phyloP scores from a whole-genome alignment of 2,329 filamentous ascomycete species.

The Esteya vermicola region DNA sequence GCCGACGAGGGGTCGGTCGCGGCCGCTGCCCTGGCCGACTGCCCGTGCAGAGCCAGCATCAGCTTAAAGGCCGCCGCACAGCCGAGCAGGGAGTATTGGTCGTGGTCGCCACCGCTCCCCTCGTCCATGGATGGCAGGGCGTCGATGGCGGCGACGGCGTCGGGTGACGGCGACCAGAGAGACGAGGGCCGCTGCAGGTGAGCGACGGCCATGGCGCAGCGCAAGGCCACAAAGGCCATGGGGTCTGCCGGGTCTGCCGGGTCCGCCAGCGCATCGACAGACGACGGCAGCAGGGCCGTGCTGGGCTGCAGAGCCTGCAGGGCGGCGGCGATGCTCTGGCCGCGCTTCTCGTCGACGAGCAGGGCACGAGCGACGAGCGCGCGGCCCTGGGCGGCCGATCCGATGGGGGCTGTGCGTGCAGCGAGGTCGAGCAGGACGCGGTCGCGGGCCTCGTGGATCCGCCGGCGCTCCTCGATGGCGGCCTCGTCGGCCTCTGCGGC shows the following conservation, averaged over 20 bases:
- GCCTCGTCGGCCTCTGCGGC: constrained; percentile 19
- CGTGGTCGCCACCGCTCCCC: constrained; percentile 19
- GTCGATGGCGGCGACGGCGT: constrained; percentile 16
- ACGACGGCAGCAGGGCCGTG: no score
- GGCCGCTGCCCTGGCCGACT: constrained; percentile 31
- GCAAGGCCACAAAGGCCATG: constrained; percentile 39
- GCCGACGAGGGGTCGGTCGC: no score
- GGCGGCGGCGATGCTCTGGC: constrained; percentile 40
- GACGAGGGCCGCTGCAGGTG: constrained; percentile 33
- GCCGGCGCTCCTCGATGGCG: no score
- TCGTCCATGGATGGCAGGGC: constrained; percentile 32
- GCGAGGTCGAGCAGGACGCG: constrained; percentile 62
- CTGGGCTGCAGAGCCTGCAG: constrained; percentile 34
- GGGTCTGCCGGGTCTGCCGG: constrained; percentile 17
- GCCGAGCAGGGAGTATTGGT: constrained; percentile 36
- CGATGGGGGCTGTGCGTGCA: constrained; percentile 59
- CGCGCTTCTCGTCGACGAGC: constrained; percentile 37
- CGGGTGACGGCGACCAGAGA: no score
- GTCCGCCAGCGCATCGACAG: constrained; percentile 23
- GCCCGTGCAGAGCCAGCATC: constrained; percentile 35
- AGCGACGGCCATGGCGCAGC: constrained; percentile 46
- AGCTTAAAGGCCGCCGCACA: constrained; percentile 45
- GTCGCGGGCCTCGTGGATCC: background rate
- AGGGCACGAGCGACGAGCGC: constrained; percentile 46
- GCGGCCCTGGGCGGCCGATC: constrained; percentile 54